Base-by-base conservation (phyloP, 129 eudicot species). In the Logfia minima region DNA sequence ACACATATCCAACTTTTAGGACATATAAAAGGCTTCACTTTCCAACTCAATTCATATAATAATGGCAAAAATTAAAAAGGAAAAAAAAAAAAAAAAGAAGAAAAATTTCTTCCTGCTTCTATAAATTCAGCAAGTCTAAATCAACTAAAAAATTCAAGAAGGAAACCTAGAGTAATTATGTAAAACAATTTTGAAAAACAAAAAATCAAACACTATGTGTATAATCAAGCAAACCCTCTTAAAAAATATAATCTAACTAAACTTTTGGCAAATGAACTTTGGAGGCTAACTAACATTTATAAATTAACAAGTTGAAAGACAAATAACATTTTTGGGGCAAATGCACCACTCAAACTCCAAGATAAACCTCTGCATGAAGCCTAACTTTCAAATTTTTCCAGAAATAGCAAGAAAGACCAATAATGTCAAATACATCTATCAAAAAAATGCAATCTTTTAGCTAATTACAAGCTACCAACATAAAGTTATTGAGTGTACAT, bases 311-410 rank as follows among this genome's bases (percentile, higher is more conserved):
- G 28, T 63, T 13, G 55, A 48, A 48, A 48, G 55, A 48, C 55
- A 48, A 48, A 48, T 14, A 13, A 9, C n/a, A 3, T 3, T 48
- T 48, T 13, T 59, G 29, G 24, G 64, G 68, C 39, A 63, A 23
- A 26, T 14, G 34, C 63, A 58, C 10, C 21, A 58, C 26, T 58
- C 28, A 58, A 58, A 58, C 63, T 58, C 26, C 63, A 19, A 58
- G 28, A 58, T n/a, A 58, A 58, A 58, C 63, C 28, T 58, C 63
- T 58, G 63, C 63, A 58, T 58, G 63, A 21, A 58, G 63, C 63
- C 28, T 58, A 58, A 19, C 63, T 58, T 17, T 17, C 1, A 53
- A 58, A 2, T 6, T n/a, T 21, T 58, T 11, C 28, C 63, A 19
- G 6, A 58, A 58, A 58, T 58, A 22, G 63, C 3, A 58, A 58